phyloP scores from a whole-genome alignment of 441 rosid species.

The Breynia disticha region DNA sequence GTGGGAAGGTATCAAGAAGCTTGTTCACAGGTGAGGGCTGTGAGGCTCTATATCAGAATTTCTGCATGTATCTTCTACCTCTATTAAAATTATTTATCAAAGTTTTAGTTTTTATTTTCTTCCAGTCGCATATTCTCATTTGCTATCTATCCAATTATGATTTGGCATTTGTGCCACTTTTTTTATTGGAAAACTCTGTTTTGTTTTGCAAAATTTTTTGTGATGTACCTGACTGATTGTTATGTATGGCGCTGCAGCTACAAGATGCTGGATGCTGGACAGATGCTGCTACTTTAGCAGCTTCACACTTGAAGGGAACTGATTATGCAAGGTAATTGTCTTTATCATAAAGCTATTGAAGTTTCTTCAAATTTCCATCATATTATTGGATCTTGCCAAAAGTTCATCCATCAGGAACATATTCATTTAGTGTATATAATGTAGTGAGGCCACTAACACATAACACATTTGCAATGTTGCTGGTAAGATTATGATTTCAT shows the following conservation, averaged over 20 bases:
- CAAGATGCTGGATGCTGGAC: constrained; percentile 99
- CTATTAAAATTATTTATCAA: neutral
- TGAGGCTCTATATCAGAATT: constrained; percentile 23
- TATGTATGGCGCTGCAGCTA: constrained; percentile 37
- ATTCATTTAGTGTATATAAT: no score
- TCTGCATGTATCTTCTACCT: neutral
- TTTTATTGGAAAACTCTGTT: neutral
- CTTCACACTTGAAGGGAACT: constrained; percentile 89
- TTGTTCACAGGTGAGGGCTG: constrained; percentile 87
- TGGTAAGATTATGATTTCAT: no score
- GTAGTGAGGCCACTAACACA: no score
- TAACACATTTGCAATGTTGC: neutral
- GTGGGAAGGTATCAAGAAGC: constrained; percentile 98
- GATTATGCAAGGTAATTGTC: constrained; percentile 81
- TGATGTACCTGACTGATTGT: neutral
- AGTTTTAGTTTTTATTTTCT: no score
- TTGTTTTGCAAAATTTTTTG: neutral
- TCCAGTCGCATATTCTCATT: neutral
- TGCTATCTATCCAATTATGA: neutral
- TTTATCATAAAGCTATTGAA: neutral
- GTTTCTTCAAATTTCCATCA: neutral
- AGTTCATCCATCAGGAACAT: neutral
- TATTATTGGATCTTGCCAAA: constrained; percentile 7
- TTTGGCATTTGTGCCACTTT: neutral
- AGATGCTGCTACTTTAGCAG: constrained; percentile 96